Percentiles rank a stretch among this genome's conserved stretches.
These are phyloP conservation scores for Sporothrix luriei DNA, from an alignment of 2,329 filamentous ascomycete species.

Conservation along the genomic window DNA sequence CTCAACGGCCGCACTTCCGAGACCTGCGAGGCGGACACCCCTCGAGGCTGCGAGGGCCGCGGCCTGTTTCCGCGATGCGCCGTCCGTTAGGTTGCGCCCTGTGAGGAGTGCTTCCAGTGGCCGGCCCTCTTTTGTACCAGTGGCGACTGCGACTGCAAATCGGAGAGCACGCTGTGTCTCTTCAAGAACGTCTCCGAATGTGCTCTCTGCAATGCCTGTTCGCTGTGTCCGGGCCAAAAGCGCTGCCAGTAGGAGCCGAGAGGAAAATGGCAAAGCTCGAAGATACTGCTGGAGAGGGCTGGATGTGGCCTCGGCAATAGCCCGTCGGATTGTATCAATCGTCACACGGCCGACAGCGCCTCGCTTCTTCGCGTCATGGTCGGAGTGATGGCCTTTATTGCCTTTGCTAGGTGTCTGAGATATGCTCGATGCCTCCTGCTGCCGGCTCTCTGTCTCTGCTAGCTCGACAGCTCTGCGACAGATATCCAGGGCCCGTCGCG, in stretches of 20 bases:
- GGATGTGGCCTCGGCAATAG: slow-evolving; percentile 92
- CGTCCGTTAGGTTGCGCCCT: slow-evolving; percentile 16
- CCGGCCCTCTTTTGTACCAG: slow-evolving; percentile 46
- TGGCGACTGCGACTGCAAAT: slow-evolving; percentile 54
- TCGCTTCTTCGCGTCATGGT: slow-evolving; percentile 39
- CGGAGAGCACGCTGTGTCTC: slow-evolving; percentile 73
- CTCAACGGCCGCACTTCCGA: slow-evolving; percentile 70
- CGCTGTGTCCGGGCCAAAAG: slow-evolving; percentile 76
- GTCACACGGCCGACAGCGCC: slow-evolving; percentile 67
- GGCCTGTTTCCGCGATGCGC: slow-evolving; percentile 28
- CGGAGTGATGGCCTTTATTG: not conserved
- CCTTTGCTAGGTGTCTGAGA: slow-evolving; percentile 44
- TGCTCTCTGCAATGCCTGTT: slow-evolving; percentile 83
- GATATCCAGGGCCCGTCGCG: slow-evolving; percentile 88
- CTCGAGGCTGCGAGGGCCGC: slow-evolving; percentile 34
- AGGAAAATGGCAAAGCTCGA: slow-evolving; percentile 75
- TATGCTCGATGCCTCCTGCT: slow-evolving; percentile 34
- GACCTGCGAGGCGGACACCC: slow-evolving; percentile 40
- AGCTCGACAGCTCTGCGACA: slow-evolving; percentile 94
- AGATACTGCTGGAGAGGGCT: slow-evolving; percentile 90
- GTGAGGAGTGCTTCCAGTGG: slow-evolving; percentile 60
- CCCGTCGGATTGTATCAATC: slow-evolving; percentile 88
- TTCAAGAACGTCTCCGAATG: slow-evolving; percentile 85
- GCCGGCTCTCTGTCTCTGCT: slow-evolving; percentile 69
- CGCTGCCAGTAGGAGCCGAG: slow-evolving; percentile 83